phyloP scores from a whole-genome alignment of 805 yeast genomes.

The Kuraishia piskuri region DNA sequence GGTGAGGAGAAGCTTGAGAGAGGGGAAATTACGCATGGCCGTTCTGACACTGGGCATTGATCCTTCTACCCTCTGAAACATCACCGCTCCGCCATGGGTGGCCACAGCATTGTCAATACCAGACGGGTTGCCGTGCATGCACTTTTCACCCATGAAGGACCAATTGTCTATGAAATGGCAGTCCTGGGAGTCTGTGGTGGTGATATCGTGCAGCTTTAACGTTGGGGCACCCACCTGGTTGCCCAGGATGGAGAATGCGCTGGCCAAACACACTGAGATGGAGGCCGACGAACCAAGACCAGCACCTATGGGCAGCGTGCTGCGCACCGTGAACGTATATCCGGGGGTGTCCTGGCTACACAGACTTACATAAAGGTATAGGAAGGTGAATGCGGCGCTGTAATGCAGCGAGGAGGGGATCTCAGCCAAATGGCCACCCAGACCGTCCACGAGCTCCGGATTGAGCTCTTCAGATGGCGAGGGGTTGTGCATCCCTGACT shows the following conservation, averaged over 20 bases:
- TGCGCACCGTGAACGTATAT: slow-evolving; percentile 55
- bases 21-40: slow-evolving; percentile 66
- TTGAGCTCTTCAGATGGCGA: slow-evolving; percentile 44
- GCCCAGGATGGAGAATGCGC: slow-evolving; percentile 61
- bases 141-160: slow-evolving; percentile 90
- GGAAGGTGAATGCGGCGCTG: slow-evolving; percentile 74
- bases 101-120: slow-evolving; percentile 97
- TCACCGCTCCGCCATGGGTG: slow-evolving; percentile 91
- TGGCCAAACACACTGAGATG: slow-evolving; percentile 71
- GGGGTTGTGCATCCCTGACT: slow-evolving; percentile 16
- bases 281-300: slow-evolving; percentile 95
- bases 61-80: slow-evolving; percentile 60
- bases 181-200: slow-evolving; percentile 27
- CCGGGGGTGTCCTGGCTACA: slow-evolving; percentile 41
- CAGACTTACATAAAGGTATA: slow-evolving; percentile 63
- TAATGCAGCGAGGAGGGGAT: slow-evolving; percentile 53
- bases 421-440: slow-evolving; percentile 34
- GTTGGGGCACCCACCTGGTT: slow-evolving; percentile 38
- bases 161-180: slow-evolving; percentile 67
- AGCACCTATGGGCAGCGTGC: slow-evolving; percentile 91
- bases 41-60: slow-evolving; percentile 57
- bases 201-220: slow-evolving; percentile 24
- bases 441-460: slow-evolving; percentile 44
- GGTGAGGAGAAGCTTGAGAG: slow-evolving; percentile 64
- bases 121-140: slow-evolving; percentile 94